Percentiles rank a stretch among this genome's conserved stretches.
Conservation (phyloP, 2,329 filamentous ascomycete genomes). For the Didymella arachidicola region DNA sequence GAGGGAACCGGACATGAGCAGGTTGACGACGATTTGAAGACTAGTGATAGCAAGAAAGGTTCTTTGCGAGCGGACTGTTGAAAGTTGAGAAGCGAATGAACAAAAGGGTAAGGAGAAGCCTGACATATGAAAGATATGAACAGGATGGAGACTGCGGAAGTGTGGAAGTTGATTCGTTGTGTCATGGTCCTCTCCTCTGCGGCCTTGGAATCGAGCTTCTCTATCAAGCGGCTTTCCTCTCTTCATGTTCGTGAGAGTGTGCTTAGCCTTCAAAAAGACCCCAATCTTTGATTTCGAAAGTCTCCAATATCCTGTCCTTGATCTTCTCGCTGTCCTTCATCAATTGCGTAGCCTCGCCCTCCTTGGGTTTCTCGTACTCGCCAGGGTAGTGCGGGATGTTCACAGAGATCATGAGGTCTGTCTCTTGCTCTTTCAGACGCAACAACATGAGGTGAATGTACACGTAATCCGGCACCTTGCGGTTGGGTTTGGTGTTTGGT, state of each 20-base stretch:
- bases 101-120: background rate
- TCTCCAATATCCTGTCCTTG: slow-evolving; percentile 75
- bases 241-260: background rate
- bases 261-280: slow-evolving; percentile 65
- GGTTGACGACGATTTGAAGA: background rate
- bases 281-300: slow-evolving; percentile 83
- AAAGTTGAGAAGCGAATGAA: background rate
- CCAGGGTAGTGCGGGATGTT: slow-evolving; percentile 86
- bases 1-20: background rate
- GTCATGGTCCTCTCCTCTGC: background rate
- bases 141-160: background rate
- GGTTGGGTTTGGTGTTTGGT: slow-evolving; percentile 37
- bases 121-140: background rate
- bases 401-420: slow-evolving; percentile 84
- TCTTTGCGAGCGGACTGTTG: background rate
- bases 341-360: slow-evolving; percentile 62
- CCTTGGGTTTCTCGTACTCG: slow-evolving; percentile 74
- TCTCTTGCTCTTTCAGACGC: slow-evolving; percentile 74
- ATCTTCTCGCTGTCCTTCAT: slow-evolving; percentile 68
- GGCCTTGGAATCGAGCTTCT: background rate
- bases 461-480: slow-evolving; percentile 64
- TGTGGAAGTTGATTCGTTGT: background rate
- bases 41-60: background rate
- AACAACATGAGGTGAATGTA: slow-evolving; percentile 80
- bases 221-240: background rate